Evolutionary conservation across 2,329 filamentous ascomycete species (phyloP).

Genomic region (Phoma sp.): DNA sequence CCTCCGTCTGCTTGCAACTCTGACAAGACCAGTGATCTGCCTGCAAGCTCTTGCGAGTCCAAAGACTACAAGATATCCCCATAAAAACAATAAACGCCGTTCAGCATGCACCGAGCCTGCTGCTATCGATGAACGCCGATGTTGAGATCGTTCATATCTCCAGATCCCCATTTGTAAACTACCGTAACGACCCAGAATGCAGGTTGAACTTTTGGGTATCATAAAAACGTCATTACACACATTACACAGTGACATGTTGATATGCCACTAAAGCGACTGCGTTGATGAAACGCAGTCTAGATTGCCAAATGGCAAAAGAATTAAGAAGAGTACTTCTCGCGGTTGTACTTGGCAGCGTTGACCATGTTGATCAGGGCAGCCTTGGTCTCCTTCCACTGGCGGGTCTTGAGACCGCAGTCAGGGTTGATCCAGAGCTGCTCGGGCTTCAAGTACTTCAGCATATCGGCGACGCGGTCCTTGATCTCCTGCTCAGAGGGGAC

Average conservation of each 20-base stretch:
- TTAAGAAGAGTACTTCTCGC: constrained; percentile 78
- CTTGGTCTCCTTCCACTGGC: constrained; percentile 99
- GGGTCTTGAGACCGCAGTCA: constrained; percentile 98
- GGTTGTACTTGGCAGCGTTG: constrained; percentile 96
- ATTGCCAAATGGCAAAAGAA: constrained; percentile 31
- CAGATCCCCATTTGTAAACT: constrained; percentile 26
- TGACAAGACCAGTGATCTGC: not conserved
- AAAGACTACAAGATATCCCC: not conserved
- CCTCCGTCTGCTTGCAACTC: constrained; percentile 7
- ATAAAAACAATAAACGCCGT: constrained; percentile 11
- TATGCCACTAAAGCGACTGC: constrained; percentile 41
- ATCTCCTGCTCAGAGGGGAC: constrained; percentile 97
- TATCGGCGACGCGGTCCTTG: constrained; percentile 96
- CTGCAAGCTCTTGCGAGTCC: constrained; percentile 3
- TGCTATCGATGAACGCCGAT: constrained; percentile 45
- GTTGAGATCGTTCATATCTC: constrained; percentile 48
- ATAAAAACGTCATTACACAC: constrained; percentile 48
- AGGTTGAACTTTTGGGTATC: constrained; percentile 54
- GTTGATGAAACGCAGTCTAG: constrained; percentile 42
- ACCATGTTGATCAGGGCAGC: constrained; percentile 95
- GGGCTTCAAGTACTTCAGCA: constrained; percentile 92
- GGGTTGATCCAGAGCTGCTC: constrained; percentile 99
- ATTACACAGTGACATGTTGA: constrained; percentile 49
- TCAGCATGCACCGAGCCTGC: constrained; percentile 19
- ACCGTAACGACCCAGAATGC: constrained; percentile 46